Base-by-base conservation (phyloP, 2,329 filamentous ascomycete genomes). In the Colletotrichum salicis region DNA sequence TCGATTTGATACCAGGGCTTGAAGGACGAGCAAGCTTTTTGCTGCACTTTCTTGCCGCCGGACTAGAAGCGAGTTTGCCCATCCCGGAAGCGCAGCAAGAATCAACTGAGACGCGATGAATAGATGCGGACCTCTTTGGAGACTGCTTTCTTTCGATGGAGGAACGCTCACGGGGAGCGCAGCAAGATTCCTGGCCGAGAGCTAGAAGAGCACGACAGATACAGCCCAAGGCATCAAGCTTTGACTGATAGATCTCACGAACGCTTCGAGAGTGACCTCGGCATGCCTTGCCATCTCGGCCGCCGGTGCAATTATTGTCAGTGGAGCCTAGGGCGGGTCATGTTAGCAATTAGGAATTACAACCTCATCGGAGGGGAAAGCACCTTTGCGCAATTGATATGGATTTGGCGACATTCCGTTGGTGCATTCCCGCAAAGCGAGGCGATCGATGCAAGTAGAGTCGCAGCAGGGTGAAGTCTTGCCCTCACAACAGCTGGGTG, bases 151-250 rank as follows among this genome's bases (percentile, higher is more conserved):
- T 74, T 55, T 76, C 75, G n/a, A 72, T 27, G 6, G 77, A 76
- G 1, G 78, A 75, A 41, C 77, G 75, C 15, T 77, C 73, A 15
- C 71, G 76, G 27, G 76, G 75, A 27, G 77, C 75, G 66, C 87
- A 89, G 79, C 87, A 89, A 0, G 86, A 82, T 73, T 89, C 86
- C 67, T 86, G 81, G 0, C 87, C 86, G 22, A 88, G 80, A 10
- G 86, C 84, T 33, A 89, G 71, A 19, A 89, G 82, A 24, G 85
- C 82, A 22, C 86, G 84, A 70, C 87, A 89, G 72, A 89, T 86
- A 76, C 87, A 89, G 4, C 87, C 87, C 1, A 89, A 77, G 5
- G 86, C 83, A 56, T 84, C 77, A 1, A 89, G 82, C 15, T 75
- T 84, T 3, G 80, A 80, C 1, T 79, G 81, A 64, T 88, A 88